Evolutionary conservation across 2,329 filamentous ascomycete genomes (phyloP).

Genomic region (Herpotrichia juniperi): DNA sequence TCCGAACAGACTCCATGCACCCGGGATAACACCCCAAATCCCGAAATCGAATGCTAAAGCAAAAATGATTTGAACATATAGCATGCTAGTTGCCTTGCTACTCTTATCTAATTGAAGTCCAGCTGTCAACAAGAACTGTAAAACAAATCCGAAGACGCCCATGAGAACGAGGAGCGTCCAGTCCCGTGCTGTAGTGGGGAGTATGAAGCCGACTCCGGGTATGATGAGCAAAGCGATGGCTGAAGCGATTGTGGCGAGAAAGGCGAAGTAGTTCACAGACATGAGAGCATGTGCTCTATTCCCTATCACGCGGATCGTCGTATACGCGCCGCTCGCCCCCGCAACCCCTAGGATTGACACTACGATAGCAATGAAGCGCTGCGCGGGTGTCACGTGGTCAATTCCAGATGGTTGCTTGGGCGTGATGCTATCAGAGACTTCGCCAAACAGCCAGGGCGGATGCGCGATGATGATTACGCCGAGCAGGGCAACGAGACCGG

Average conservation of each 20-base stretch:
- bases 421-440: conserved; percentile 15
- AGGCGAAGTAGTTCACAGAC: conserved; percentile 79
- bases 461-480: conserved; percentile 82
- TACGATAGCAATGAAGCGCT: conserved; percentile 72
- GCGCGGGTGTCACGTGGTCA: conserved; percentile 56
- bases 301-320: conserved; percentile 77
- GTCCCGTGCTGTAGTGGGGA: conserved; percentile 59
- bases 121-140: conserved; percentile 81
- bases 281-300: conserved; percentile 76
- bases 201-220: conserved; percentile 59
- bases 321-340: conserved; percentile 73
- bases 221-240: conserved; percentile 60
- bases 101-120: conserved; percentile 72
- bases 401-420: conserved; percentile 29
- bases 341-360: conserved; percentile 75
- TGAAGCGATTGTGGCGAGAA: conserved; percentile 69
- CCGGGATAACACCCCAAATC: conserved; percentile 49
- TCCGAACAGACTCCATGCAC: conserved; percentile 14
- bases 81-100: conserved; percentile 64
- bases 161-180: conserved; percentile 71
- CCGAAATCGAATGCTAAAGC: conserved; percentile 65
- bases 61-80: conserved; percentile 71
- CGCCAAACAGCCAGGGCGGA: conserved; percentile 61
- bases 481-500: conserved; percentile 71
- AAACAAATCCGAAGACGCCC: conserved; percentile 73